Evolutionary conservation across 805 yeast genomes (phyloP).

Genomic region (Ogataea naganishii): DNA sequence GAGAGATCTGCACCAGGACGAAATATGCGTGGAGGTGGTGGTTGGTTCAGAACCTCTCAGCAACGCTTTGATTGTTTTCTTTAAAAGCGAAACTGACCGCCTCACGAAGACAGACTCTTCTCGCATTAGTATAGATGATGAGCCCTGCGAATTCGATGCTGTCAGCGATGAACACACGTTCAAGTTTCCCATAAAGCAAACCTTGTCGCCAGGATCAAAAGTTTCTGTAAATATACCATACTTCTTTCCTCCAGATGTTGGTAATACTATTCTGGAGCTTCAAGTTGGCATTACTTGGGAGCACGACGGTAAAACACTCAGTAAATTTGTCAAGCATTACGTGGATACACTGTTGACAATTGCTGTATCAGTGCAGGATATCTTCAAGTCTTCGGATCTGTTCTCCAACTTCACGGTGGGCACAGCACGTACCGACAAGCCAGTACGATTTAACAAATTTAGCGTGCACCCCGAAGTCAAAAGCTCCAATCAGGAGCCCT

Average conservation of each 20-base stretch:
- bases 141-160: conserved; percentile 6
- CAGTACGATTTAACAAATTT: conserved; percentile 44
- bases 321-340: conserved; percentile 9
- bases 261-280: conserved; percentile 18
- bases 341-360: conserved; percentile 49
- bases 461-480: conserved; percentile 12
- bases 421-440: conserved; percentile 39
- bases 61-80: conserved; percentile 11
- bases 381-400: conserved; percentile 46
- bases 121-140: conserved; percentile 4
- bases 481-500: conserved; percentile 17
- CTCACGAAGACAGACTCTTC: conserved; percentile 12
- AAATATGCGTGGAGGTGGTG: conserved; percentile 10
- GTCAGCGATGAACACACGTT: conserved; percentile 9
- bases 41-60: conserved; percentile 12
- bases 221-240: conserved; percentile 18
- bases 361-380: conserved; percentile 76
- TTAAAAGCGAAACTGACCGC: conserved; percentile 21
- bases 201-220: conserved; percentile 5
- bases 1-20: conserved; percentile 20
- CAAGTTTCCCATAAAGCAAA: conserved; percentile 7
- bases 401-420: conserved; percentile 66
- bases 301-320: conserved; percentile 12
- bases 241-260: conserved; percentile 25
- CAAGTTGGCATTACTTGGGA: conserved; percentile 13